Conservation (phyloP, 257 asterid species). For the Nicotiana noctiflora region DNA sequence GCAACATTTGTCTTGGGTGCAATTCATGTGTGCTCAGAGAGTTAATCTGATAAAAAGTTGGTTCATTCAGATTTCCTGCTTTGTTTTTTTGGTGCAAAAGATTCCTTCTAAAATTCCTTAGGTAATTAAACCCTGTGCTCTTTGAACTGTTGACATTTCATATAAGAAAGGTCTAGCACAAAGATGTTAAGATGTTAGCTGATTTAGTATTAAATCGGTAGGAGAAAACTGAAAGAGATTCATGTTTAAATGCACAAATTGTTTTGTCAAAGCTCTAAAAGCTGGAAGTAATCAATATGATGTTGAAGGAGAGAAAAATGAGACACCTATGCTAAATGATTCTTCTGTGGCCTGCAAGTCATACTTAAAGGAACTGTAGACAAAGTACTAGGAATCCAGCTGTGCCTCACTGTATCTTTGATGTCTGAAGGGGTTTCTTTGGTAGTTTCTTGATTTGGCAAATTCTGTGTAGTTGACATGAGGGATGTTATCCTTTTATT, state of each 20-base stretch:
- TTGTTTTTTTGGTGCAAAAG: neutral
- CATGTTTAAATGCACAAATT: neutral
- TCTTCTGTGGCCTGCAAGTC: neutral
- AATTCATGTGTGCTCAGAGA: neutral
- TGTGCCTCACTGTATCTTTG: neutral
- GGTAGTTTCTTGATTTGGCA: neutral
- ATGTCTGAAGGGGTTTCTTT: neutral
- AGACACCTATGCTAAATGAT: neutral
- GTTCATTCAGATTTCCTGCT: neutral
- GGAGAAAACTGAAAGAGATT: neutral
- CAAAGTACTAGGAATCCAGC: neutral
- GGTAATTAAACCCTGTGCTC: neutral
- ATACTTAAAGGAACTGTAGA: neutral
- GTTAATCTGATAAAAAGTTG: neutral
- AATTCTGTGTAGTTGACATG: neutral
- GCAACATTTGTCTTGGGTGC: neutral
- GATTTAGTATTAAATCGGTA: neutral
- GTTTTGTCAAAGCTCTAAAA: neutral
- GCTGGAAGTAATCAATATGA: neutral
- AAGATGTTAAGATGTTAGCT: neutral
- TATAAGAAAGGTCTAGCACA: neutral
- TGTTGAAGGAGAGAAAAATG: neutral
- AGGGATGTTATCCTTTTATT: neutral
- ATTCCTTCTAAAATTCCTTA: neutral
- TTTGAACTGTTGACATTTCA: neutral